These are phyloP conservation scores for Oryza longistaminata DNA, from an alignment of 176 grass and related monocot species.

Conservation along the genomic window DNA sequence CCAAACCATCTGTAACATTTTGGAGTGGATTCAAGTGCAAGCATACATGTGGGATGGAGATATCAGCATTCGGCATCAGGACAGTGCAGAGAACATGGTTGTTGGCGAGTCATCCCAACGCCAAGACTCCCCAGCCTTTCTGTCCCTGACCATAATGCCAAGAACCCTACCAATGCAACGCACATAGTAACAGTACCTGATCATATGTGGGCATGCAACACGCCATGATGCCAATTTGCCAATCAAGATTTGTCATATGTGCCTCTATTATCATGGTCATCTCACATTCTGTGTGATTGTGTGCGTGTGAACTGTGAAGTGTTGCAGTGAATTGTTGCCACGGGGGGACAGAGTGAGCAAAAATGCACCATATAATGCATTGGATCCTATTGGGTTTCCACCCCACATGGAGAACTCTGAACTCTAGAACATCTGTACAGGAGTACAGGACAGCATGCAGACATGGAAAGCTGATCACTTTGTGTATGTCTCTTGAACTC, in stretches of 20 bases:
- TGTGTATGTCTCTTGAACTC: not conserved
- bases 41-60: not conserved
- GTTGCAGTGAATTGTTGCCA: not conserved
- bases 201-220: slow-evolving; percentile 16
- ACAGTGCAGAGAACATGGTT: slow-evolving; percentile 25
- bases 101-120: slow-evolving; percentile 40
- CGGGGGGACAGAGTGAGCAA: not conserved
- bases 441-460: slow-evolving; percentile 9
- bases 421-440: not conserved
- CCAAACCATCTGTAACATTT: slow-evolving; percentile 8
- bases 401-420: not conserved
- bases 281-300: not conserved
- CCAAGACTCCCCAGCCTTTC: not conserved
- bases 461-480: not conserved
- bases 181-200: not conserved
- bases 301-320: not conserved
- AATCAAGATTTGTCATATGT: not conserved
- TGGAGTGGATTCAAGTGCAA: slow-evolving; percentile 38
- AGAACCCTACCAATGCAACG: not conserved
- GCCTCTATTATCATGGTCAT: not conserved
- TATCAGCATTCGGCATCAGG: not conserved
- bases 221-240: not conserved
- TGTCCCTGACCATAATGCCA: slow-evolving; percentile 19
- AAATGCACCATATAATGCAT: not conserved
- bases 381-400: slow-evolving; percentile 2